Base-by-base conservation (phyloP, 2,329 filamentous ascomycete species). In the Metarhizium humberi region DNA sequence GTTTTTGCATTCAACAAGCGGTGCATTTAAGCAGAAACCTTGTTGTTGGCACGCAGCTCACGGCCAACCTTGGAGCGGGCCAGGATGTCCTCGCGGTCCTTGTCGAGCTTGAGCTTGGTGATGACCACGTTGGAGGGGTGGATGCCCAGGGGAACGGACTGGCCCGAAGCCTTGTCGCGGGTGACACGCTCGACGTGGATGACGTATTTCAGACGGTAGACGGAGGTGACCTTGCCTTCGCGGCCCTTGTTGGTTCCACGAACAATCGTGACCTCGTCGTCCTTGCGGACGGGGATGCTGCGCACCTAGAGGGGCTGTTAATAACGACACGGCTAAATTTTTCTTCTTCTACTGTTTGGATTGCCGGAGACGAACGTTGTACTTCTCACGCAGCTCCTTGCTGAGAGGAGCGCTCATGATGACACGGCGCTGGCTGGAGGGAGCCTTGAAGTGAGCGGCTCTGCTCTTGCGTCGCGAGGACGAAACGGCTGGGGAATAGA, bases 381-480 rank as follows among this genome's bases (percentile, higher is more conserved):
- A 89, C 86, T 99, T 94, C 80, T 96, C 92, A 74, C 91, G 87
- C 74, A 99, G 86, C 82, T 99, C 94, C 84, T 96, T 95, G 82
- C 83, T 88, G 67, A 96, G 84, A 69, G 90, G 88, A 67, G 94
- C 92, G 81, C 88, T 92, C 92, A 99, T 96, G 81, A 96, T 96
- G 70, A 87, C 83, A 75, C 94, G 90, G 78, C 94, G 92, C 74
- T 90, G 84, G 81, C 88, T 91, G 75, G 92, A 96, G 67, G 92
- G 91, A 66, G 94, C 94, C 75, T 83, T 81, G 86, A 95, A 99
- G 85, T 99, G 92, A 75, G 90, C 89, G 84, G 96, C 96, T 79
- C 94, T 90, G 80, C 90, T 94, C 90, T 99, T 99, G 81, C 92
- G 88, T 80, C 92, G 86, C 73, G 91, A 96, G 77, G 89, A 90